These are phyloP conservation scores for Amyloporia xantha DNA, from an alignment of 768 basidiomycete species.

Conservation along the genomic window DNA sequence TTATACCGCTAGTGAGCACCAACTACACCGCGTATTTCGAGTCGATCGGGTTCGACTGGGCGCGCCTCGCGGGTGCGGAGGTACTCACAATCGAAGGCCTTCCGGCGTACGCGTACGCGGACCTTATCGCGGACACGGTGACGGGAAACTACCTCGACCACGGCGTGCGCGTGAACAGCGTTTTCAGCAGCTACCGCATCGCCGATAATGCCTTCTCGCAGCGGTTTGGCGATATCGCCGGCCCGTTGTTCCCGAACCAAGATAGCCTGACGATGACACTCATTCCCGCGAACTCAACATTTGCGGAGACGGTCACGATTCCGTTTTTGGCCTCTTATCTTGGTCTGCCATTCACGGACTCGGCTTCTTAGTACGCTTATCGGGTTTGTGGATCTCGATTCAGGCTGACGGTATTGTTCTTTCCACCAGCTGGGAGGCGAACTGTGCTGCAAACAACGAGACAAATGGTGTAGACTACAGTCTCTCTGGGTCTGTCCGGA, in stretches of 20 bases:
- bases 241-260: conserved; percentile 41
- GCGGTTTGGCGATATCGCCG: conserved; percentile 50
- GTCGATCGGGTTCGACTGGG: conserved; percentile 46
- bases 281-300: conserved; percentile 39
- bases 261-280: conserved; percentile 42
- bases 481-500: conserved; percentile 1
- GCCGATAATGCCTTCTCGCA: conserved; percentile 42
- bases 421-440: conserved; percentile 44
- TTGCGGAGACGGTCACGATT: conserved; percentile 40
- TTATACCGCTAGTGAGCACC: conserved; percentile 40
- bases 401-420: conserved; percentile 1
- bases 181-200: conserved; percentile 49
- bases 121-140: conserved; percentile 49
- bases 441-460: conserved; percentile 43
- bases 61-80: conserved; percentile 53
- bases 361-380: conserved; percentile 39
- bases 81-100: conserved; percentile 49
- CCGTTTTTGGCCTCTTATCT: conserved; percentile 46
- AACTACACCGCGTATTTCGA: conserved; percentile 41
- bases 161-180: conserved; percentile 56
- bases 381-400: not conserved
- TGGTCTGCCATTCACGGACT: conserved; percentile 45
- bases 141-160: conserved; percentile 61
- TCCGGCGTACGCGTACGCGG: conserved; percentile 48
- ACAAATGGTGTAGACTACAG: conserved; percentile 50